These are phyloP conservation scores for Fusarium sp. DNA, from an alignment of 2,329 filamentous ascomycete species.

Conservation along the genomic window DNA sequence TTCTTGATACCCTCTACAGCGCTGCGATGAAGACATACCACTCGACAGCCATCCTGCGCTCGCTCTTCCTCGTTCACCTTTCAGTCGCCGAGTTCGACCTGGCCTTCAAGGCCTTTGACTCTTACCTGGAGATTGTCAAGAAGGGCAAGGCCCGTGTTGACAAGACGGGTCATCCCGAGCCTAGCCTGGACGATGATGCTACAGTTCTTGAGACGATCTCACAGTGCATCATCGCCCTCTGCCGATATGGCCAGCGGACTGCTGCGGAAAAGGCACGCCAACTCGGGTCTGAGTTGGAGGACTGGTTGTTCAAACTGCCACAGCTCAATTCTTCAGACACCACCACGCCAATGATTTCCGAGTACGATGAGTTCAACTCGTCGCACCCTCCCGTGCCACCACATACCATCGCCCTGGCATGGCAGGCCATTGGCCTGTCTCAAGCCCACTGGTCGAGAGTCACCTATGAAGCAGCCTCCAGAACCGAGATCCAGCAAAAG, in stretches of 20 bases:
- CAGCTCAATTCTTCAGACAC: constrained; percentile 47
- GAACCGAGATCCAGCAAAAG: constrained; percentile 80
- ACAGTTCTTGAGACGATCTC: constrained; percentile 82
- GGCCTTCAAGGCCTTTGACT: constrained; percentile 90
- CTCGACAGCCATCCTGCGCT: constrained; percentile 87
- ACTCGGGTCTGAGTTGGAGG: constrained; percentile 77
- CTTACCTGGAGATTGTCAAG: constrained; percentile 89
- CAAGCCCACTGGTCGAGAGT: constrained; percentile 88
- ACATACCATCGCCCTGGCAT: constrained; percentile 75
- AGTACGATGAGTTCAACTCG: constrained; percentile 49
- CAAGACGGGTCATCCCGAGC: constrained; percentile 79
- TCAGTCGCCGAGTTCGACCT: constrained; percentile 92
- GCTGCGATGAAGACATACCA: constrained; percentile 95
- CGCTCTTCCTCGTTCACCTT: constrained; percentile 89
- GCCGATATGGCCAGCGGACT: constrained; percentile 80
- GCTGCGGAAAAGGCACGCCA: constrained; percentile 84
- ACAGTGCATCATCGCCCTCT: constrained; percentile 83
- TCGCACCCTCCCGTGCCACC: constrained; percentile 64
- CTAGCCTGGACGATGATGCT: constrained; percentile 81
- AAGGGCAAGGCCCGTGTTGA: constrained; percentile 86
- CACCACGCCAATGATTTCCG: constrained; percentile 46
- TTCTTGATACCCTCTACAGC: constrained; percentile 90
- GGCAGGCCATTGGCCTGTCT: constrained; percentile 87
- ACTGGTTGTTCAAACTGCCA: constrained; percentile 75
- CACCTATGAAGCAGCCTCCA: constrained; percentile 79